Evolutionary conservation across 495 filamentous ascomycete genomes (phyloP).

Genomic region (Aspergillus wentii): DNA sequence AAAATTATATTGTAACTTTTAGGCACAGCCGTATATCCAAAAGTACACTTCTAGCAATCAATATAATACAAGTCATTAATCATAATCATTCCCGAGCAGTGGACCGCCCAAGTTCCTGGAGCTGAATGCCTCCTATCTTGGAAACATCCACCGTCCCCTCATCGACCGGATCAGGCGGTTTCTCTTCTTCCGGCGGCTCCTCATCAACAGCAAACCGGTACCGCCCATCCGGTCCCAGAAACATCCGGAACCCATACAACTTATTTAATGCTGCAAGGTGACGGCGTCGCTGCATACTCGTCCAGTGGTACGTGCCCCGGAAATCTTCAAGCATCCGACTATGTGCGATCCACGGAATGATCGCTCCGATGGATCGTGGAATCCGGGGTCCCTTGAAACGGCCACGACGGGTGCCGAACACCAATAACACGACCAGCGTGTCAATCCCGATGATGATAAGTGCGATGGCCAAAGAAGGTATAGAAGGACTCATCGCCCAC

Average conservation of each 20-base stretch:
- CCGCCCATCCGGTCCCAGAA: conserved; percentile 24
- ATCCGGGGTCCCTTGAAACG: conserved; percentile 35
- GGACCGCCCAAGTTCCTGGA: conserved; percentile 1
- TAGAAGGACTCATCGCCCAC: conserved; percentile 32
- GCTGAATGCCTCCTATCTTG: conserved; percentile 11
- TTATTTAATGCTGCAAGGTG: conserved; percentile 26
- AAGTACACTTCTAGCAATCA: too few relatives aligned
- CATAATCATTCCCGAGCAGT: background rate
- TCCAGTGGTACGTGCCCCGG: conserved; percentile 28
- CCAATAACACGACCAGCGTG: conserved; percentile 31
- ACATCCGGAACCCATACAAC: conserved; percentile 34
- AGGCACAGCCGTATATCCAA: too few relatives aligned
- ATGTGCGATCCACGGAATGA: conserved; percentile 37
- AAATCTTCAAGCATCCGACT: conserved; percentile 37
- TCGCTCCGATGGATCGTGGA: conserved; percentile 33
- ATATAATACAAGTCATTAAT: conserved; percentile 1
- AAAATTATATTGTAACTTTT: too few relatives aligned
- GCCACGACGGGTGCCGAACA: conserved; percentile 34
- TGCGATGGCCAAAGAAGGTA: conserved; percentile 26
- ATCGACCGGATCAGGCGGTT: background rate
- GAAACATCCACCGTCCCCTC: background rate
- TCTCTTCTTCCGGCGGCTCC: conserved; percentile 13
- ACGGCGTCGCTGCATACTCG: conserved; percentile 23
- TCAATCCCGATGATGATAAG: conserved; percentile 33
- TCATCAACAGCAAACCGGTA: conserved; percentile 37